These are phyloP conservation scores for Clausena lansium DNA, from an alignment of 345 rosid genomes.

Conservation along the genomic window DNA sequence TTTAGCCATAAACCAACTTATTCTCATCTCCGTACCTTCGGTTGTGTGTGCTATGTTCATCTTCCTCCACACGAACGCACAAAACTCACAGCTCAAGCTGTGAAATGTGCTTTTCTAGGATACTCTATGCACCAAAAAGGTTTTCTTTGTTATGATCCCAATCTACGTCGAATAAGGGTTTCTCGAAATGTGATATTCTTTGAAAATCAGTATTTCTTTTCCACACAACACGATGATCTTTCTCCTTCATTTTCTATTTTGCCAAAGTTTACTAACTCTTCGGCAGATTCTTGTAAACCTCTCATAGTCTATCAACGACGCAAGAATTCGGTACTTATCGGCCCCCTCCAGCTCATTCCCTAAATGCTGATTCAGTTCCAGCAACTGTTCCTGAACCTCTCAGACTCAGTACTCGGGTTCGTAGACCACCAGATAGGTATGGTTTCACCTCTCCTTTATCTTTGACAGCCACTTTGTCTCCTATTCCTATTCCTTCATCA, in stretches of 20 bases:
- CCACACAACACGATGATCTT: background rate
- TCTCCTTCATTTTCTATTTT: background rate
- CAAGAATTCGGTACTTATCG: background rate
- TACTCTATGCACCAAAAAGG: background rate
- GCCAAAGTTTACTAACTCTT: background rate
- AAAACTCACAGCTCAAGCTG: background rate
- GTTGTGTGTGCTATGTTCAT: background rate
- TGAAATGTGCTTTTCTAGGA: background rate
- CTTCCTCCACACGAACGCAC: background rate
- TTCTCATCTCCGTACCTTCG: too few relatives aligned
- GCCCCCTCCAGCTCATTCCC: background rate
- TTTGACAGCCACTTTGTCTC: background rate
- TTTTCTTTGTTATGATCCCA: background rate
- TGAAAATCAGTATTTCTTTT: background rate
- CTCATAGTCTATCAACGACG: background rate
- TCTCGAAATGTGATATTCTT: background rate
- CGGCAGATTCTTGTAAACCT: background rate
- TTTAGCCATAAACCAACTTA: background rate
- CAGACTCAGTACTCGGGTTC: background rate
- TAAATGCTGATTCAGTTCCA: background rate
- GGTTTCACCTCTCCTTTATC: background rate
- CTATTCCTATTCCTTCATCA: slow-evolving; percentile 1
- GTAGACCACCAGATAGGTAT: background rate
- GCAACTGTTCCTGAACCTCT: background rate
- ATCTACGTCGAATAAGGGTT: background rate